These are phyloP conservation scores for Lactifluus hygrophoroides DNA, from an alignment of 768 basidiomycete species.

Conservation along the genomic window DNA sequence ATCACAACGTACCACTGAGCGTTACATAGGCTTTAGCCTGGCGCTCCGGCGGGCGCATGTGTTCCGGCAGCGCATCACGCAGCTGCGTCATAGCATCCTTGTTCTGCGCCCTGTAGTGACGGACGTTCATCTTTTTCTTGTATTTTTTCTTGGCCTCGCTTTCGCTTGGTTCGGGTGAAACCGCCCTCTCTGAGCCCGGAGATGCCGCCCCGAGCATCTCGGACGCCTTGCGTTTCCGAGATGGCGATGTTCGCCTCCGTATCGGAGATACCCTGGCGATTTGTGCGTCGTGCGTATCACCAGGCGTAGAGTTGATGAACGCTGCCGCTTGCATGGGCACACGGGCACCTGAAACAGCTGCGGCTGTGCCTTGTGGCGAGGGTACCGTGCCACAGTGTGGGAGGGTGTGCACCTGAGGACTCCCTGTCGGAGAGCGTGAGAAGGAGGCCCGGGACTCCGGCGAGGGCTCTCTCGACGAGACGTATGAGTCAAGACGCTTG, in stretches of 20 bases:
- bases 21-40: slow-evolving; percentile 16
- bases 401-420: background rate
- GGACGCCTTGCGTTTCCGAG: slow-evolving; percentile 16
- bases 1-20: slow-evolving; percentile 12
- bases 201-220: slow-evolving; percentile 14
- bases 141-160: slow-evolving; percentile 18
- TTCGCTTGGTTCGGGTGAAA: slow-evolving; percentile 14
- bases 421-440: slow-evolving; percentile 2
- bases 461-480: slow-evolving; percentile 11
- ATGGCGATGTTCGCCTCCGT: slow-evolving; percentile 1
- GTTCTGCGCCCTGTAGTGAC: slow-evolving; percentile 17
- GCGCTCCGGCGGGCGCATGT: slow-evolving; percentile 16
- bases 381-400: background rate
- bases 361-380: background rate
- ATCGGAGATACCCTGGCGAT: background rate
- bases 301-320: slow-evolving; percentile 8
- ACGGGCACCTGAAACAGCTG: background rate
- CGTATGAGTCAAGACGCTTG: background rate
- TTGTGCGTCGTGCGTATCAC: background rate
- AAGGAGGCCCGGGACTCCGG: slow-evolving; percentile 6
- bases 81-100: slow-evolving; percentile 19
- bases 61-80: slow-evolving; percentile 16
- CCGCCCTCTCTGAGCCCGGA: slow-evolving; percentile 4
- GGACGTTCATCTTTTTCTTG: slow-evolving; percentile 19
- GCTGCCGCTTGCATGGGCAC: background rate